Base-by-base conservation (phyloP, 2,329 filamentous ascomycete species). In the Fusarium ambrosium region DNA sequence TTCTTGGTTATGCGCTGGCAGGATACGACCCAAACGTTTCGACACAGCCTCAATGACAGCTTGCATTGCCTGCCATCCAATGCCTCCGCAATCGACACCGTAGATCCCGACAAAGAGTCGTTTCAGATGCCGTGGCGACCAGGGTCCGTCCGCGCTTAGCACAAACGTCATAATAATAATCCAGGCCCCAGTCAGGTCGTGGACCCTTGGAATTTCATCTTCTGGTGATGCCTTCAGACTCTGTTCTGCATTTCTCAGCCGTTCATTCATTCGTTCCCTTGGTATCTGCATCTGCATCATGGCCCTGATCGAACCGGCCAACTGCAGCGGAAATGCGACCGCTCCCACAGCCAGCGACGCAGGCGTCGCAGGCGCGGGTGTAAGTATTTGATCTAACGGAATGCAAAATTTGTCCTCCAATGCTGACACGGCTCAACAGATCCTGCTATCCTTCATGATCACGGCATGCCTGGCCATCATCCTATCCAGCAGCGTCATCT, bases 371-470 rank as follows among this genome's bases (percentile, higher is more conserved):
- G 32, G 83, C 79, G 6, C 85, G 84, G 89, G 89, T 48, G 86
- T 82, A 63, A 80, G 74, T 14, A 43, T 22, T 14, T 20, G 11
- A 82, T 84, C 77, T 87, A 89, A 69, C 85, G 85, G 13, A 45
- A 11, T 20, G n/a, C 11, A 53, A 68, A 11, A 59, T 36, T 18
- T 20, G 24, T 36, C 36, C 20, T 37, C 16, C 20, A 32, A n/a
- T 53, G 29, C 78, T 66, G 69, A 75, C 29, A 59, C 60, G n/a
- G 61, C 24, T 24, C 11, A 2, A 62, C 18, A 79, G 78, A 78
- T 79, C 70, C 85, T 93, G 36, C 86, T 93, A 72, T 92, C 91
- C 56, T 93, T 92, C 82, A 90, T 92, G 79, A 87, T 92, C 71
- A 92, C 91, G 7, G 91, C 91, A 63, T 84, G 82, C 64, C 79